Evolutionary conservation across 2,329 filamentous ascomycete species (phyloP).

Genomic region (Alternaria alternata): DNA sequence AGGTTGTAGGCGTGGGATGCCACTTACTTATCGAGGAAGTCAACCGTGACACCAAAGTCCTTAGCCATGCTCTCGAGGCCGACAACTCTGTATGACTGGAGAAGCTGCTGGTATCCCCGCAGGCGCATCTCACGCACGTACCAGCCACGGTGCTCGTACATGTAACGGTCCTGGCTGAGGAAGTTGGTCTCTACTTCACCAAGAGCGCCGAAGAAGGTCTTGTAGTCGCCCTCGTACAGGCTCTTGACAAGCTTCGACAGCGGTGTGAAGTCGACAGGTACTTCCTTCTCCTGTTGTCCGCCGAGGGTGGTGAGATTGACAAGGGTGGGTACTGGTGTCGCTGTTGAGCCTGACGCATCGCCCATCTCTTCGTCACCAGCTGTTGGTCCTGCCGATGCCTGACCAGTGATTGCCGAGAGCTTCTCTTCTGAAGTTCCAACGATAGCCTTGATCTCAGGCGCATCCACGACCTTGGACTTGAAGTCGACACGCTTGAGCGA

Average conservation of each 20-base stretch:
- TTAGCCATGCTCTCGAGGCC: conserved; percentile 97
- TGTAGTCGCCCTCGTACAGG: conserved; percentile 93
- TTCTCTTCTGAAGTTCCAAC: conserved; percentile 90
- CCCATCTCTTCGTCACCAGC: conserved; percentile 78
- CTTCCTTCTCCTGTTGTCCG: conserved; percentile 79
- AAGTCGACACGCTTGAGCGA: conserved; percentile 97
- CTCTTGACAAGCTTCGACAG: conserved; percentile 88
- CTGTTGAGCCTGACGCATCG: conserved; percentile 62
- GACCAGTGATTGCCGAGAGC: conserved; percentile 80
- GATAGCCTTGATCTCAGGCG: conserved; percentile 97
- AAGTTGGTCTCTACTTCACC: conserved; percentile 93
- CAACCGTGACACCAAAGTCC: conserved; percentile 95
- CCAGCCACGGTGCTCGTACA: conserved; percentile 95
- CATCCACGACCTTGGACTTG: conserved; percentile 98
- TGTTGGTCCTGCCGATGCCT: conserved; percentile 80
- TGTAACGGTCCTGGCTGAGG: conserved; percentile 90
- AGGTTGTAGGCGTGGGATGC: not conserved
- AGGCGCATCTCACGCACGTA: conserved; percentile 98
- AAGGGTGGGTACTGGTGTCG: conserved; percentile 67
- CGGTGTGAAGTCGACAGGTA: conserved; percentile 86
- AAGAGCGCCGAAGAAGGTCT: conserved; percentile 89
- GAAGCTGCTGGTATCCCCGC: conserved; percentile 92
- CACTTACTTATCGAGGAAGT: conserved; percentile 90
- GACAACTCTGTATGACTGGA: conserved; percentile 97
- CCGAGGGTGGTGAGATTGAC: conserved; percentile 91